Base-by-base conservation (phyloP, 148 eudicot species). In the Talinum fruticosum region DNA sequence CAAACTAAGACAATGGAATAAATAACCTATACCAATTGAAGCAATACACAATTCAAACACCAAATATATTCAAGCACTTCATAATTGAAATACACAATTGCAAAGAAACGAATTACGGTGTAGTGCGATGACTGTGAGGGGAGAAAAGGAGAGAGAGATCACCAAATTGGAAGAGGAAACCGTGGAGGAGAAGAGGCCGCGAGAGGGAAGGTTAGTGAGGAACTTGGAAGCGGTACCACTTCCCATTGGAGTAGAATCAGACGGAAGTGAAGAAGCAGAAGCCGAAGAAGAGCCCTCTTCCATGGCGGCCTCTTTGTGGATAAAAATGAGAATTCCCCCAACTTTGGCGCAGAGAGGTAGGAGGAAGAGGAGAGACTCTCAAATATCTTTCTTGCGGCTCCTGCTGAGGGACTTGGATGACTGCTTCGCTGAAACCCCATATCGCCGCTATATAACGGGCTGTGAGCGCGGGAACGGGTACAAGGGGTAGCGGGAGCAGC, bases 151-250 rank as follows among this genome's bases (percentile, higher is more conserved):
- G 57, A 51, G 23, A 70, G 69, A 54, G 66, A 86, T 77, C 65
- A 90, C 97, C 88, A 86, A 82, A 86, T 87, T 86, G 28, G 94
- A 81, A 64, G 98, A 90, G 61, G 85, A 65, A 54, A 89, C 84
- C 66, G 89, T 79, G 76, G 97, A 87, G 61, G 95, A 87, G 82
- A 92, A 85, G 80, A 87, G 82, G 80, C 98, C 98, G 47, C 97
- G 94, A 71, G 94, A 92, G 67, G 98, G 98, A 19, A 94, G 93
- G 85, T 85, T 75, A 71, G 81, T 32, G 57, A 94, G 93, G 75
- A 79, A 85, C 72, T 84, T 84, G 12, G 90, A 83, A 35, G 93
- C 90, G 4, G 86, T 84, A 72, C 69, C 73, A 28, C 54, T 75
- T 57, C 74, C 72, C 72, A 75, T 16, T 38, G 76, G 67, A 71